phyloP scores from a whole-genome alignment of 2,329 filamentous ascomycete species.

The Aureobasidium namibiae region DNA sequence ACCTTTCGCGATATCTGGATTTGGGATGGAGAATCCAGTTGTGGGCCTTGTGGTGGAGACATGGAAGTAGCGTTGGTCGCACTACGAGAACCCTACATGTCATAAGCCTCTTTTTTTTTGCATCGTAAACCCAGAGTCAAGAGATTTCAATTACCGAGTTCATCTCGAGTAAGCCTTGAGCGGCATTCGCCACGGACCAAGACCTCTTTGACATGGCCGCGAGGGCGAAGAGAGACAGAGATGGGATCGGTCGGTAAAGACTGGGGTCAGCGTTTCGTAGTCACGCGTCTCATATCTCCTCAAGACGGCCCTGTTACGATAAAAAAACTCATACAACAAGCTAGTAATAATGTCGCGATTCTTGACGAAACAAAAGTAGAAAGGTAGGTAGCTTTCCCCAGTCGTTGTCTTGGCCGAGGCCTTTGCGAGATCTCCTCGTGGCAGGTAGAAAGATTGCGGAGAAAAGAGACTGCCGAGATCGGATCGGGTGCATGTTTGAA shows the following conservation, averaged over 20 bases:
- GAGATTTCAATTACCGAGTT: slow-evolving; percentile 1
- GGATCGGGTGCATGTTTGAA: no score
- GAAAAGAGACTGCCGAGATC: neutral
- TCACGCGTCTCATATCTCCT: slow-evolving; percentile 5
- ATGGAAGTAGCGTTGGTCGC: neutral
- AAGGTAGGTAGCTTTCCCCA: slow-evolving; percentile 4
- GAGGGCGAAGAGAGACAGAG: neutral
- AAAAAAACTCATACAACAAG: neutral
- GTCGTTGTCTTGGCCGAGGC: neutral
- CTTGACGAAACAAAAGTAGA: neutral
- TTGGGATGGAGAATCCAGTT: slow-evolving; percentile 3
- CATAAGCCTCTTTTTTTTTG: neutral
- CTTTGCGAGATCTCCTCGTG: neutral
- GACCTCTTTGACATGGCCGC: slow-evolving; percentile 12
- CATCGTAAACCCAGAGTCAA: neutral
- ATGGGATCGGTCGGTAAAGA: neutral
- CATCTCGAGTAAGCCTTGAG: slow-evolving; percentile 13
- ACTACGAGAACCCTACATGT: neutral
- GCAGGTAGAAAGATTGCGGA: neutral
- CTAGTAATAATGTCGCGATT: no score
- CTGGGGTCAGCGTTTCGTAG: neutral
- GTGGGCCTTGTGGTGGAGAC: slow-evolving; percentile 3
- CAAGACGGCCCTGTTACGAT: neutral
- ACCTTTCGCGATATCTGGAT: slow-evolving; percentile 12
- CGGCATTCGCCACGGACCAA: slow-evolving; percentile 13